Evolutionary conservation across 768 basidiomycete genomes (phyloP), one percentile per base, ranked within the genome.

Genomic region (Amanita pallidorosea): DNA sequence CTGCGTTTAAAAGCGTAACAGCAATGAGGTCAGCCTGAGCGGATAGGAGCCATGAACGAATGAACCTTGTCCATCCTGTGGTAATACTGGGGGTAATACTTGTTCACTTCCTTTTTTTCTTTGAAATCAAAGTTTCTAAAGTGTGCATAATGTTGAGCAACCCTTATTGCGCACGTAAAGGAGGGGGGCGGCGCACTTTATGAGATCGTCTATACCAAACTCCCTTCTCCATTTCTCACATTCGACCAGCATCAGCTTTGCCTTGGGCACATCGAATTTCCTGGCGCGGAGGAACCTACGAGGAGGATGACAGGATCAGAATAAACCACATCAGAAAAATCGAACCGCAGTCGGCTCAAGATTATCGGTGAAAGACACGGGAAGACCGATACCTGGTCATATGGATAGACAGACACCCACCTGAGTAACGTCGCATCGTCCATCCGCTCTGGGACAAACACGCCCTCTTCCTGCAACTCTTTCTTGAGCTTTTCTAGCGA

Each of bases 81-180:
- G 66, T 97, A 96, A 67, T 79, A 96, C 60, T 95, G 92, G 2
- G 94, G 93, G 61, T 96, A 98, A 60, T 86, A 91, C 69, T 88
- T 86, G 74, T 92, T 80, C 7, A 97, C 93, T 58, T 81, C 75
- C 34, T 66, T 68, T 61, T 83, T 84, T 67, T 96, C 93, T 51
- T 77, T 77, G 67, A 94, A 97, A 47, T 85, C 80, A 63, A 96
- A 98, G 62, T 77, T 83, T 57, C 90, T 90, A 36, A n/a, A 33
- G 3, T 4, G 7, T 54, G 4, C 20, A 47, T 35, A 9, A 22
- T 38, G n/a, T n/a, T n/a, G 41, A 38, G 41, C 27, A 41, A 41
- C 29, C 22, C 43, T 41, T 40, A 43, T 52, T 55, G 33, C 54
- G 49, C 44, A 40, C 1, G 23, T 20, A 29, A 29, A 9, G 29